phyloP scores from a whole-genome alignment of 306 rosid genomes.

The Pyrus betulifolia region DNA sequence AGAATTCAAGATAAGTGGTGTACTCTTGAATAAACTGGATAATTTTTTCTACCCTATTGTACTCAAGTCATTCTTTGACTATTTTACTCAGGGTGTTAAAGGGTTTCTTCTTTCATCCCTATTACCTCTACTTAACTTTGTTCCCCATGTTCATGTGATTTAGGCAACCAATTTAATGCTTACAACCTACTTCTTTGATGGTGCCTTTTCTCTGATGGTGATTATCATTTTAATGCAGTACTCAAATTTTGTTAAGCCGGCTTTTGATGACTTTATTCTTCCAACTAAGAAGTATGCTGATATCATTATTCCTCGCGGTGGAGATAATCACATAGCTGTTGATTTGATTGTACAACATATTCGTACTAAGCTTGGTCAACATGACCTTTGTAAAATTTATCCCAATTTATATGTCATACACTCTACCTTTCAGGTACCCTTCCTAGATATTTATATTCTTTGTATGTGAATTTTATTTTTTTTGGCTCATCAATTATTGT shows the following conservation, averaged over 20 bases:
- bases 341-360: slow-evolving; percentile 98
- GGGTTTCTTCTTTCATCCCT: neutral
- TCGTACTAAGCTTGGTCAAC: slow-evolving; percentile 95
- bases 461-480: too few species aligned
- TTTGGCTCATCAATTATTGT: slow-evolving; percentile 2
- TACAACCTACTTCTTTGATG: neutral
- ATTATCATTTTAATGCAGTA: slow-evolving; percentile 61
- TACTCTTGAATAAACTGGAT: neutral
- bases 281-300: slow-evolving; percentile 99
- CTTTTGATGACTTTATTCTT: slow-evolving; percentile 96
- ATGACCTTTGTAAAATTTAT: slow-evolving; percentile 97
- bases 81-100: neutral
- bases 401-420: slow-evolving; percentile 85
- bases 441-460: slow-evolving; percentile 1
- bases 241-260: slow-evolving; percentile 94
- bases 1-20: slow-evolving; percentile 4
- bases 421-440: slow-evolving; percentile 90
- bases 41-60: neutral
- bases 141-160: neutral
- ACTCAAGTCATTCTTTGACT: neutral
- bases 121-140: neutral
- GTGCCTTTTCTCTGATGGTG: slow-evolving; percentile 6
- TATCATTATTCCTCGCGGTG: slow-evolving; percentile 97
- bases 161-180: neutral
- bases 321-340: slow-evolving; percentile 95